phyloP scores from a whole-genome alignment of 2,329 filamentous ascomycete species.

The Aspergillus sp. region DNA sequence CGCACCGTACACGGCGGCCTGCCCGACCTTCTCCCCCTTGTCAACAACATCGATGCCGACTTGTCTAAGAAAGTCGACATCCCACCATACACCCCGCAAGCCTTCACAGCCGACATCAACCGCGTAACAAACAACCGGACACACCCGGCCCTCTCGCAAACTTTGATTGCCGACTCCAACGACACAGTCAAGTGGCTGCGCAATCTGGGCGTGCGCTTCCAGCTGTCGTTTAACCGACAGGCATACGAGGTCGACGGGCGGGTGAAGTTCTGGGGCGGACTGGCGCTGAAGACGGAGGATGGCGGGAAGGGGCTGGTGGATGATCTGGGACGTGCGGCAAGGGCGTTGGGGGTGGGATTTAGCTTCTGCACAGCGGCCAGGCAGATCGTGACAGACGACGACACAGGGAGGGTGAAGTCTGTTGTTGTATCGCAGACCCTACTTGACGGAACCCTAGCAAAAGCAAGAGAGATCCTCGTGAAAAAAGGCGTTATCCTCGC shows the following conservation, averaged over 20 bases:
- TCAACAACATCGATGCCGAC: slow-evolving; percentile 47
- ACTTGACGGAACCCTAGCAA: slow-evolving; percentile 2
- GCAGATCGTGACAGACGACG: slow-evolving; percentile 12
- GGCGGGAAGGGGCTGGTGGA: slow-evolving; percentile 53
- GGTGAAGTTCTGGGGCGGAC: slow-evolving; percentile 59
- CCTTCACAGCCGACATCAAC: slow-evolving; percentile 51
- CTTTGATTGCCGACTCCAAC: slow-evolving; percentile 47
- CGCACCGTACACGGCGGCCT: slow-evolving; percentile 51
- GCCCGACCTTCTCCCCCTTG: slow-evolving; percentile 50
- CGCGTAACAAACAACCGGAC: slow-evolving; percentile 50
- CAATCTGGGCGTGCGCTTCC: slow-evolving; percentile 48
- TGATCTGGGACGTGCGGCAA: slow-evolving; percentile 41
- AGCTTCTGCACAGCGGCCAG: slow-evolving; percentile 41
- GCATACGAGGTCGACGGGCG: slow-evolving; percentile 55
- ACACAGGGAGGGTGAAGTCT: slow-evolving; percentile 12
- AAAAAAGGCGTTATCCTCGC: slow-evolving; percentile 21
- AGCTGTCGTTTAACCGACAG: slow-evolving; percentile 57
- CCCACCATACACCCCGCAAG: slow-evolving; percentile 45
- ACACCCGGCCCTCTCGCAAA: slow-evolving; percentile 41
- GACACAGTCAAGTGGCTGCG: slow-evolving; percentile 49
- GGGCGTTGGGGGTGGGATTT: slow-evolving; percentile 36
- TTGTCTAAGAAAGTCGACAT: slow-evolving; percentile 48
- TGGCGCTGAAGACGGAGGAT: slow-evolving; percentile 51
- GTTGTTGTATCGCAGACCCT: slow-evolving; percentile 13
- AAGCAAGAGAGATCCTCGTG: not conserved